Conservation (phyloP, 2,329 filamentous ascomycete species). For the Gliomastix tumulicola region DNA sequence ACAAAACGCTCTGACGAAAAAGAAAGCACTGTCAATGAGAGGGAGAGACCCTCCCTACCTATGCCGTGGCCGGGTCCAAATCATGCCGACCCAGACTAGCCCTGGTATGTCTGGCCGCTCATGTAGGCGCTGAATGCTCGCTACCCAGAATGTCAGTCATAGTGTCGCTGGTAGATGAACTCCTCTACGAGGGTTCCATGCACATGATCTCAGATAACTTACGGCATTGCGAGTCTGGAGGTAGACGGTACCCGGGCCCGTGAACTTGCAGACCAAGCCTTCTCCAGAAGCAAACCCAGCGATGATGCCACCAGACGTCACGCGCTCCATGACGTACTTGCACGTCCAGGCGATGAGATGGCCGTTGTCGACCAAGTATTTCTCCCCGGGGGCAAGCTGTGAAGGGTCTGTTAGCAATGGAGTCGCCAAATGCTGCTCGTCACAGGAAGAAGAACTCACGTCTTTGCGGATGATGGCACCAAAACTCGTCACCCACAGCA, state of each 20-base stretch:
- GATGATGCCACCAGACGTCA: constrained; percentile 87
- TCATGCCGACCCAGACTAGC: constrained; percentile 7
- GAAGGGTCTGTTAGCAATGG: constrained; percentile 7
- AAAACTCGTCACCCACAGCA: constrained; percentile 88
- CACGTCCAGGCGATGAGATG: constrained; percentile 96
- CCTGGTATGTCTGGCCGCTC: constrained; percentile 33
- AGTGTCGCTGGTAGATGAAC: not conserved
- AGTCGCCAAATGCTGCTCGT: not conserved
- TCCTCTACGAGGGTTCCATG: too few relatives aligned
- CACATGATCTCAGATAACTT: constrained; percentile 20
- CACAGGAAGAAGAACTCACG: constrained; percentile 41
- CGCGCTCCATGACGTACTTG: constrained; percentile 84
- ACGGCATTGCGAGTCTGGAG: constrained; percentile 85
- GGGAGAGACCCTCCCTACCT: too few relatives aligned
- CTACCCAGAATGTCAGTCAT: constrained; percentile 18
- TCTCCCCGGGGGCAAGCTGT: constrained; percentile 61
- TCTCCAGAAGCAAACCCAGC: constrained; percentile 77
- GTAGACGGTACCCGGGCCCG: constrained; percentile 83
- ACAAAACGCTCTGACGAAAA: too few relatives aligned
- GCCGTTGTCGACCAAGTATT: constrained; percentile 61
- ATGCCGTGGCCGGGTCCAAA: not conserved
- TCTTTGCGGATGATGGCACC: constrained; percentile 94
- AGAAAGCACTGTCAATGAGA: too few relatives aligned
- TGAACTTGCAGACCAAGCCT: constrained; percentile 91
- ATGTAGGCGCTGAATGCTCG: constrained; percentile 46